Base-by-base conservation (phyloP, 768 basidiomycete species). In the Pulveroboletus sp. region DNA sequence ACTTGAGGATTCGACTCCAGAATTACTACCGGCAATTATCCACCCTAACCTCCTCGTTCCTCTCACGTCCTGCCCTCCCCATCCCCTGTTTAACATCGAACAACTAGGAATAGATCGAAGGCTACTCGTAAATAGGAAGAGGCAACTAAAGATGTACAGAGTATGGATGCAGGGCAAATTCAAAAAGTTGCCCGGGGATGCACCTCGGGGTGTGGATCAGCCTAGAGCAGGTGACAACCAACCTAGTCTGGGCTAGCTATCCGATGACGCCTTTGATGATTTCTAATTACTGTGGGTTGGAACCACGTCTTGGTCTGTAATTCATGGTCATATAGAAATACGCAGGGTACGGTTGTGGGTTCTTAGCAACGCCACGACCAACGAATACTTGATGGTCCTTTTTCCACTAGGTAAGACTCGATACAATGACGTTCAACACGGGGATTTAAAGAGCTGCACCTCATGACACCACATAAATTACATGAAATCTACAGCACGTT, bases 141-240 rank as follows among this genome's bases (percentile, higher is more conserved):
- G 90, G 51, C 88, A 93, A 70, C 71, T 96, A 44, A 95, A 95
- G 69, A 99, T 99, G 96, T 97, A 95, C 65, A 76, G 96, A 40
- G 87, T 93, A 0, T 95, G 92, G 92, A 82, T 93, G 83, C 92
- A 94, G 68, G 89, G 81, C 1, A 86, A 84, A 62, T 92, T 92
- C 62, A 73, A 74, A 51, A 89, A 85, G 42, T 9, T 47, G 18
- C 17, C 58, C 0, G 17, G 26, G 8, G 8, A 13, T n/a, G 30
- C 18, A 27, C 13, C 17, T 13, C 41, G 28, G 6, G 6, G 18
- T 8, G 15, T 43, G 28, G 44, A 44, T 14, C 38, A 36, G 8
- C 8, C 24, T 13, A 28, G n/a, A n/a, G 32, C 30, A 14, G 13
- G n/a, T 49, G 27, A 56, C 30, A 9, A 30, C 7, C 15, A 28